Conservation (phyloP, 2,329 filamentous ascomycete species). For the Sclerotinia glacialis region DNA sequence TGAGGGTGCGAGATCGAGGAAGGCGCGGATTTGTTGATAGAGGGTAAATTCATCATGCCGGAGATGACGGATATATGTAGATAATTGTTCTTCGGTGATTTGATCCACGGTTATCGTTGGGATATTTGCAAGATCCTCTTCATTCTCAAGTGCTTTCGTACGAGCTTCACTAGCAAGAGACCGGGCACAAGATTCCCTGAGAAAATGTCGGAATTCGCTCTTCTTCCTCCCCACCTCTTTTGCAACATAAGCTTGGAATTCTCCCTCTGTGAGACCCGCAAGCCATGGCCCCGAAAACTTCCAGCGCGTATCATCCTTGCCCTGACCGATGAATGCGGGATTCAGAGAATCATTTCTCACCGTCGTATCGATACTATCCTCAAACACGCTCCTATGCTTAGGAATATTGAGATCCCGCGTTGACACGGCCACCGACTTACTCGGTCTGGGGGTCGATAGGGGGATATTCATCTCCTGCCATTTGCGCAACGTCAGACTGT, state of each 20-base stretch:
- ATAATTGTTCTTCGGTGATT: slow-evolving; percentile 52
- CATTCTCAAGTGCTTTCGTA: slow-evolving; percentile 24
- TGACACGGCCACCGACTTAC: not conserved
- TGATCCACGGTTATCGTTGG: slow-evolving; percentile 40
- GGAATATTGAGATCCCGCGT: not conserved
- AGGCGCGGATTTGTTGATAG: slow-evolving; percentile 55
- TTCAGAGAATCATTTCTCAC: slow-evolving; percentile 13
- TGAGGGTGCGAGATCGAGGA: slow-evolving; percentile 53
- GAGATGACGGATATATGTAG: slow-evolving; percentile 51
- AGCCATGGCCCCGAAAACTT: slow-evolving; percentile 67
- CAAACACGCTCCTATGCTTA: slow-evolving; percentile 52
- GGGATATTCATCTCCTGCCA: slow-evolving; percentile 79
- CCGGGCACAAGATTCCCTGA: slow-evolving; percentile 50
- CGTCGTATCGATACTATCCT: slow-evolving; percentile 56
- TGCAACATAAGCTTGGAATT: slow-evolving; percentile 56
- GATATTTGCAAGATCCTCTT: slow-evolving; percentile 25
- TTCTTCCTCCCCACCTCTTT: slow-evolving; percentile 54
- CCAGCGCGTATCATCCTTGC: slow-evolving; percentile 54
- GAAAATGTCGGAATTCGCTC: slow-evolving; percentile 52
- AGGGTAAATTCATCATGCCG: slow-evolving; percentile 52
- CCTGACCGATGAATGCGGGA: not conserved
- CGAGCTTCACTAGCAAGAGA: slow-evolving; percentile 42
- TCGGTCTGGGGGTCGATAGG: slow-evolving; percentile 52
- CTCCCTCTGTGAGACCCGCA: slow-evolving; percentile 58
- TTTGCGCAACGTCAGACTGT: slow-evolving; percentile 76